A percentile compares a stretch with the other conserved stretches of the same genome.
Evolutionary conservation across 768 basidiomycete genomes (phyloP).

Genomic region (Gymnopilus dilepis): DNA sequence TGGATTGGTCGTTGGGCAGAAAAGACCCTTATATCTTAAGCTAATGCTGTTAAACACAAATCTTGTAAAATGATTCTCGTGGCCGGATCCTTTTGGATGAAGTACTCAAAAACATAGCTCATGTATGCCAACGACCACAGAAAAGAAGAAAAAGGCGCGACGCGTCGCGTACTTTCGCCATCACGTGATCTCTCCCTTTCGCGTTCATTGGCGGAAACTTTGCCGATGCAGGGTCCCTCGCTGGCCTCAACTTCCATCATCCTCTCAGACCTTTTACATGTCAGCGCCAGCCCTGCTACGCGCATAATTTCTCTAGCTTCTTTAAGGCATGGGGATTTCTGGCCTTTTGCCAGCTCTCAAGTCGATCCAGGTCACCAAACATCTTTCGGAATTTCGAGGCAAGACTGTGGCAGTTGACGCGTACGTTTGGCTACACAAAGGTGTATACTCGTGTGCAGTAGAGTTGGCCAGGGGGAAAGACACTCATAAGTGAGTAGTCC

Average conservation of each 20-base stretch:
- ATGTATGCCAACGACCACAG: too few relatives aligned
- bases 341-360: constrained; percentile 91
- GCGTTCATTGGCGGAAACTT: constrained; percentile 14
- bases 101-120: neutral
- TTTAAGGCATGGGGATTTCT: constrained; percentile 80
- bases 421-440: constrained; percentile 93
- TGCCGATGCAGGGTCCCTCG: neutral
- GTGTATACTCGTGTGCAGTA: constrained; percentile 87
- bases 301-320: neutral
- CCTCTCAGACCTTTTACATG: constrained; percentile 11
- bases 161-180: constrained; percentile 3
- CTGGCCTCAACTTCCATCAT: neutral
- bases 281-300: neutral
- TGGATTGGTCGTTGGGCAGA: constrained; percentile 64
- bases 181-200: constrained; percentile 17
- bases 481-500: constrained; percentile 86
- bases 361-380: constrained; percentile 79
- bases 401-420: constrained; percentile 92
- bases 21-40: too few relatives aligned
- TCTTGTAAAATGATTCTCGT: too few relatives aligned
- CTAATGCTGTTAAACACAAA: too few relatives aligned
- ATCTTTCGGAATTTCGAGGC: constrained; percentile 82
- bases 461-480: constrained; percentile 86
- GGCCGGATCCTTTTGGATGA: too few relatives aligned
- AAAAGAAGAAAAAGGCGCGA: neutral